A percentile compares a stretch with the other conserved stretches of the same genome.
Evolutionary conservation across 1,139 yeast species (phyloP).

Genomic region (Pichia inconspicua): DNA sequence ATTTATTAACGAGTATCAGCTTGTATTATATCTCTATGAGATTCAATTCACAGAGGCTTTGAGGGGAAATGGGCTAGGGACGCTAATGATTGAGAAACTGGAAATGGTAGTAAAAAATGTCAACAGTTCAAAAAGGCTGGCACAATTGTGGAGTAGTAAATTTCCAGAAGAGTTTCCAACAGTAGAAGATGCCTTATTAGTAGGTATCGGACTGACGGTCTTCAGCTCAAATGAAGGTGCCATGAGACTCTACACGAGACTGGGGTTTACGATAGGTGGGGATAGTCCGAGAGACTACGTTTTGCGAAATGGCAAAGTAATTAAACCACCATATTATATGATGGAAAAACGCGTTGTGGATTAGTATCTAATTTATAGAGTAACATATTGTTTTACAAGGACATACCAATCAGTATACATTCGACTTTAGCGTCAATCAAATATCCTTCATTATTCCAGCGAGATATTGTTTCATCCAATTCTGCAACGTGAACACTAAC

Average conservation of each 20-base stretch:
- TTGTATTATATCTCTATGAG: constrained; percentile 40
- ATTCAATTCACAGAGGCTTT: constrained; percentile 34
- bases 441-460: constrained; percentile 56
- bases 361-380: neutral
- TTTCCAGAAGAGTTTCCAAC: constrained; percentile 6
- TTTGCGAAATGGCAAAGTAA: constrained; percentile 33
- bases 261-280: constrained; percentile 6
- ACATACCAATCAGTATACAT: constrained; percentile 68
- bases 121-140: constrained; percentile 3
- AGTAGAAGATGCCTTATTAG: constrained; percentile 1
- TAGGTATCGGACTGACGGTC: constrained; percentile 41
- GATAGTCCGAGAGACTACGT: constrained; percentile 27
- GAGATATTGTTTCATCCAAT: constrained; percentile 47
- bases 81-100: constrained; percentile 27
- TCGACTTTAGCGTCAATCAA: constrained; percentile 80
- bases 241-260: constrained; percentile 34
- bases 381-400: neutral
- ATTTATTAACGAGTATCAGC: constrained; percentile 29
- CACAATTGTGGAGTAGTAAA: constrained; percentile 11
- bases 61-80: constrained; percentile 31
- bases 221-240: constrained; percentile 41
- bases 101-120: constrained; percentile 28
- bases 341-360: constrained; percentile 10
- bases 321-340: constrained; percentile 39
- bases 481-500: constrained; percentile 57